Conservation (phyloP, 2,329 filamentous ascomycete genomes). For the Diaporthe batatas region DNA sequence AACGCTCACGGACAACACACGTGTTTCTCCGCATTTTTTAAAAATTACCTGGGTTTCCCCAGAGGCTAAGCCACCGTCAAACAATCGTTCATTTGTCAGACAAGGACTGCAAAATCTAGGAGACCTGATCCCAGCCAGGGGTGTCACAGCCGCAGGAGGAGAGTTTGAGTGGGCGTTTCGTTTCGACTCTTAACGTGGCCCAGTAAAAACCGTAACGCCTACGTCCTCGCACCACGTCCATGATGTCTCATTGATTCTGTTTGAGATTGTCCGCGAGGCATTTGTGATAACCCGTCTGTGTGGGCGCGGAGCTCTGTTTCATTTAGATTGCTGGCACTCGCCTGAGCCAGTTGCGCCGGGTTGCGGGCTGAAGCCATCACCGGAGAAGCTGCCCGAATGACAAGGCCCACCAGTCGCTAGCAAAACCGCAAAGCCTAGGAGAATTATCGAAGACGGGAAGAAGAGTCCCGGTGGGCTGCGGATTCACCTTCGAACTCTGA, state of each 20-base stretch:
- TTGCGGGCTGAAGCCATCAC: slow-evolving; percentile 13
- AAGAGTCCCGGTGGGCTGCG: slow-evolving; percentile 13
- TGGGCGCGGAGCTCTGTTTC: slow-evolving; percentile 20
- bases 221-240: neutral
- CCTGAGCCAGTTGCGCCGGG: slow-evolving; percentile 2
- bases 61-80: slow-evolving; percentile 25
- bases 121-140: slow-evolving; percentile 28
- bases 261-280: slow-evolving; percentile 16
- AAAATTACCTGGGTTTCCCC: neutral
- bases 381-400: neutral
- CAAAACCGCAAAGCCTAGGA: neutral
- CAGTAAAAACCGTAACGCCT: slow-evolving; percentile 27
- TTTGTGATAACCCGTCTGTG: slow-evolving; percentile 13
- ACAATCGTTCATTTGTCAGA: slow-evolving; percentile 21
- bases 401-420: neutral
- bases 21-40: slow-evolving; percentile 15
- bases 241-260: slow-evolving; percentile 12
- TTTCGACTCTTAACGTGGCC: slow-evolving; percentile 27
- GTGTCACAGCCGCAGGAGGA: slow-evolving; percentile 9
- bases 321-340: slow-evolving; percentile 20
- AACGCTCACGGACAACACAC: neutral
- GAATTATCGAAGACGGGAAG: slow-evolving; percentile 28
- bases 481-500: slow-evolving; percentile 25
- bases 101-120: neutral
- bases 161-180: slow-evolving; percentile 33